Evolutionary conservation across 2,329 filamentous ascomycete genomes (phyloP), one percentile per base, ranked within the genome.

Genomic region (Epichloe elymi): DNA sequence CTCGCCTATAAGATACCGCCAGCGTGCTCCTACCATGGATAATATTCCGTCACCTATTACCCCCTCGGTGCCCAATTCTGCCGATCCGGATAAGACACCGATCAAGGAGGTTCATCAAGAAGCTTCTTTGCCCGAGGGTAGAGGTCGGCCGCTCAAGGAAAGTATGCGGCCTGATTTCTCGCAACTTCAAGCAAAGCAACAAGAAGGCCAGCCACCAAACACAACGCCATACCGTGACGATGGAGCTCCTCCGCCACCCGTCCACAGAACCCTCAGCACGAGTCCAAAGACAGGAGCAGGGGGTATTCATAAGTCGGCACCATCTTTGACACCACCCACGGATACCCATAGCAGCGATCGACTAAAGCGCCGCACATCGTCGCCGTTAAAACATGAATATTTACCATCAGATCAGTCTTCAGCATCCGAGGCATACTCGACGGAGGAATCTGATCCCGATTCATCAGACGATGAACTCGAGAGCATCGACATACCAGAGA

Each of bases 361-460:
- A 65, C 57, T 79, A 20, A 79, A 84, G 61, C 80, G 90, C 43
- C 81, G 89, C 17, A 85, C 82, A 1, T 97, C 93, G 0, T 98
- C 93, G 1, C 93, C 93, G 0, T 73, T 98, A 47, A 98, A 98
- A 70, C 91, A 97, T 63, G 91, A 98, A 68, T 98, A 96, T 60
- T 84, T 90, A 55, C 91, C 91, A 14, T 97, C 93, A 1, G 79
- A 83, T 48, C 67, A 74, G 46, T 81, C 78, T 0, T 82, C 79
- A 0, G 70, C 80, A 41, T 80, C 80, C 6, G 80, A 61, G 17
- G 56, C 60, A 10, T 66, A 74, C 17, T 76, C 75, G 5, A 69
- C 73, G 45, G 77, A 80, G 46, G 70, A 72, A 41, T 78, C 75
- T 14, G 70, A 63, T 19, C 66, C 66, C 2, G 68, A 73, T 35